Evolutionary conservation across 2,329 filamentous ascomycete genomes (phyloP).

Genomic region (Coleophoma eucalyptorum): DNA sequence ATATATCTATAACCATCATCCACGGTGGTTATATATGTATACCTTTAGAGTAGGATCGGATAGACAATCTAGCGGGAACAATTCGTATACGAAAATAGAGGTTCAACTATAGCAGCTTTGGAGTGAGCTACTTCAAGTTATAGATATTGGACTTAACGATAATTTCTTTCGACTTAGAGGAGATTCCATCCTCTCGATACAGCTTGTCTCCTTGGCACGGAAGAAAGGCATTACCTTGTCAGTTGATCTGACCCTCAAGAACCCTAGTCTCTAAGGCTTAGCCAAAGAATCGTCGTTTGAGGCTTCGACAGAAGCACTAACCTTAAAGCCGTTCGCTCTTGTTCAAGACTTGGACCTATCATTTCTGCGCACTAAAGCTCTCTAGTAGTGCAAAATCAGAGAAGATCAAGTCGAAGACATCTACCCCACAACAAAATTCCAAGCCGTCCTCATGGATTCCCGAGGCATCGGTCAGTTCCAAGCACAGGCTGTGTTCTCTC

Average conservation of each 20-base stretch:
- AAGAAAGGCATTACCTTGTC: not conserved
- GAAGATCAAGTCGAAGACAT: not conserved
- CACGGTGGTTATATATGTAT: no score
- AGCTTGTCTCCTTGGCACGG: not conserved
- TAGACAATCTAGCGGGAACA: no score
- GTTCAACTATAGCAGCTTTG: not conserved
- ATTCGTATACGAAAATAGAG: not conserved
- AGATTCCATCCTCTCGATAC: not conserved
- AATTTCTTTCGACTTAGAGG: not conserved
- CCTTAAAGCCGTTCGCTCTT: not conserved
- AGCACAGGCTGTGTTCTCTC: not conserved
- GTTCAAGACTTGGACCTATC: not conserved
- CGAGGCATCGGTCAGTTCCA: not conserved
- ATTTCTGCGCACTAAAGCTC: not conserved
- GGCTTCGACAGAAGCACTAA: not conserved
- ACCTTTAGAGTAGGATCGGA: no score
- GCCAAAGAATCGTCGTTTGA: not conserved
- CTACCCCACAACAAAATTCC: not conserved
- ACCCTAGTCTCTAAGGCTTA: not conserved
- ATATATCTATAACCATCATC: no score
- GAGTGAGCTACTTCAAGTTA: not conserved
- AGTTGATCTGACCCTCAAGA: not conserved
- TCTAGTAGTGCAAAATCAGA: not conserved
- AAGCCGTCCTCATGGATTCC: not conserved
- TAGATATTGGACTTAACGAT: not conserved